Evolutionary conservation across 2,329 filamentous ascomycete species (phyloP), one percentile per base, ranked within the genome.

Genomic region (Grosmannia penicillata): DNA sequence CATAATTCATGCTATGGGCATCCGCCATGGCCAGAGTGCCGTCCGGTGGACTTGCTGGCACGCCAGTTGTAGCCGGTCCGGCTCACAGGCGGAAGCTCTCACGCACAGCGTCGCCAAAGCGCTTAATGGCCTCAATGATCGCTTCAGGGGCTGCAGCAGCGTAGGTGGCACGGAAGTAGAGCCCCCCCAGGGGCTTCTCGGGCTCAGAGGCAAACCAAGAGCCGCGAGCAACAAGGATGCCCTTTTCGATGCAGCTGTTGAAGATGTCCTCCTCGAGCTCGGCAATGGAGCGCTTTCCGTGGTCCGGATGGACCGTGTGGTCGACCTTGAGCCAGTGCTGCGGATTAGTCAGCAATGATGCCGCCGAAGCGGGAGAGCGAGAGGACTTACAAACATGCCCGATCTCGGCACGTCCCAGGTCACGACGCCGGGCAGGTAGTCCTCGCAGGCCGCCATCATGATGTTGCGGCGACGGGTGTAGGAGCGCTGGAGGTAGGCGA

Each of bases 91-190:
- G 55, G 47, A 68, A 75, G 41, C 64, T 71, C 46, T 65, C 68
- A 47, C 73, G 70, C 29, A 96, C 64, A 8, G 85, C 82, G 40
- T 70, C 67, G 0, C 84, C 85, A 48, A 98, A 79, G 42, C 89
- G 65, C 45, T 67, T 65, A 41, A 86, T 84, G 2, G 82, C 82
- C 51, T 77, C 71, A 3, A 65, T 65, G 66, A 89, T 86, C 47
- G 76, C 72, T 39, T 77, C 71, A 13, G 70, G 66, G 11, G 72
- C 76, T 3, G 86, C 86, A 27, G 86, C 78, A 1, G 89, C 87
- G 62, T 82, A 98, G 0, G 89, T 98, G 4, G 83, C 77, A 37
- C 91, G 73, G 66, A 96, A 93, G 62, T 84, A 95, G 58, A 94
- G 66, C 22, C 76, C 78, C 10, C 66, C 64, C 8, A 66, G 66